phyloP scores from a whole-genome alignment of 2,329 filamentous ascomycete genomes.

The Zopfia rhizophila region DNA sequence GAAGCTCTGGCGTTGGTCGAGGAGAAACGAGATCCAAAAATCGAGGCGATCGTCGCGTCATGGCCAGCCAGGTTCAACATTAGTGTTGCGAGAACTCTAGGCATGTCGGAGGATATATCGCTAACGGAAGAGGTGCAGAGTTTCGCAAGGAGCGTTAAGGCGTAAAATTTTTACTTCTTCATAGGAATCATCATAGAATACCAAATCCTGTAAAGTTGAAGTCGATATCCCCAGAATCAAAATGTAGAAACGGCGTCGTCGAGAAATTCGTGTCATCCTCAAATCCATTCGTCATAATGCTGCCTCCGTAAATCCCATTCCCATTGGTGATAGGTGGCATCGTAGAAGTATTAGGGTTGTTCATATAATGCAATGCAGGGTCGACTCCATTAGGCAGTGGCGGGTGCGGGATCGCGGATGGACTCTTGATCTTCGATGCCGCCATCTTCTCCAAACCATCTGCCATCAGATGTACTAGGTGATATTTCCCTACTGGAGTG shows the following conservation, averaged over 20 bases:
- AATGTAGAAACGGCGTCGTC: constrained; percentile 37
- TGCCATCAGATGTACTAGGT: constrained; percentile 60
- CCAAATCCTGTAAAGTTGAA: constrained; percentile 36
- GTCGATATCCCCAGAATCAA: constrained; percentile 37
- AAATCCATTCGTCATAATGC: constrained; percentile 19
- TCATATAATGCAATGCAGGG: constrained; percentile 19
- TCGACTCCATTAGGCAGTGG: constrained; percentile 9
- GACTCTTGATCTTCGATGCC: constrained; percentile 24
- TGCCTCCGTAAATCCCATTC: constrained; percentile 22
- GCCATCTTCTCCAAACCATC: constrained; percentile 57
- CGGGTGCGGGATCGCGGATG: constrained; percentile 11
- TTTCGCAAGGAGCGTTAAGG: constrained; percentile 13
- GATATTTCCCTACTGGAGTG: constrained; percentile 56
- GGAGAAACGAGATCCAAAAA: constrained; percentile 5
- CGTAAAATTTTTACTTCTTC: background rate
- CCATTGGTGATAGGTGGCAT: constrained; percentile 19
- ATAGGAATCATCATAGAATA: constrained; percentile 16
- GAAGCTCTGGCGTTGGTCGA: constrained; percentile 59
- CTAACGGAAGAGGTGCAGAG: constrained; percentile 16
- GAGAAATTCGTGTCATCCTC: constrained; percentile 36
- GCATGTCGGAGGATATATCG: constrained; percentile 15
- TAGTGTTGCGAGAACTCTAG: constrained; percentile 10
- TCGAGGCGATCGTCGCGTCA: constrained; percentile 14
- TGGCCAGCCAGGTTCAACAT: constrained; percentile 13
- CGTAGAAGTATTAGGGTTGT: constrained; percentile 18